A percentile compares a stretch with the other conserved stretches of the same genome.
These are phyloP conservation scores for Limnanthes douglasii DNA, from an alignment of 345 rosid genomes.

Conservation along the genomic window DNA sequence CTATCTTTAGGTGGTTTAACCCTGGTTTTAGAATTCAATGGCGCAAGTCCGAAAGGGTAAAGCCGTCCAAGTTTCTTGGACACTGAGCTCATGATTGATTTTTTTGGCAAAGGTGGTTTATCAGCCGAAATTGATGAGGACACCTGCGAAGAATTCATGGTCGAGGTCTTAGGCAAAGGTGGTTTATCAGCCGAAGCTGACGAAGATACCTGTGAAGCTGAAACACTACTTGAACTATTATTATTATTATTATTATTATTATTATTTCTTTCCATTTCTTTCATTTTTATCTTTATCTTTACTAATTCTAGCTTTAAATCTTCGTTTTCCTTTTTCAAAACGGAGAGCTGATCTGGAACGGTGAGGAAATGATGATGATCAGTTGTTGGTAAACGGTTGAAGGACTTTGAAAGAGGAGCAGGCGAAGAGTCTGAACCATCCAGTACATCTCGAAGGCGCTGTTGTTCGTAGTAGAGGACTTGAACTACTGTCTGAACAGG, in stretches of 20 bases:
- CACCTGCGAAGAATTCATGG: slow-evolving; percentile 10
- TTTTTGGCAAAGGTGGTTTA: slow-evolving; percentile 70
- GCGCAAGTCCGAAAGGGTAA: slow-evolving; percentile 47
- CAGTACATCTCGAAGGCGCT: slow-evolving; percentile 59
- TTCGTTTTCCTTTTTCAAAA: slow-evolving; percentile 53
- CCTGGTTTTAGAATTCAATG: slow-evolving; percentile 28
- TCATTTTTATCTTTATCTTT: slow-evolving; percentile 76
- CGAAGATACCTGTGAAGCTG: slow-evolving; percentile 9
- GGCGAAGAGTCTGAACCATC: slow-evolving; percentile 17
- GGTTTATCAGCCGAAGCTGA: slow-evolving; percentile 49
- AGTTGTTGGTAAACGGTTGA: slow-evolving; percentile 4
- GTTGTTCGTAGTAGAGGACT: slow-evolving; percentile 88
- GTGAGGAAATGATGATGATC: slow-evolving; percentile 26
- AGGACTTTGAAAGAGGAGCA: slow-evolving; percentile 7
- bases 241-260: slow-evolving; percentile 9
- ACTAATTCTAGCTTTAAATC: slow-evolving; percentile 67
- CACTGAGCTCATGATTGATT: slow-evolving; percentile 61
- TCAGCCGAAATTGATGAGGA: slow-evolving; percentile 26
- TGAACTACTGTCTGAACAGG: slow-evolving; percentile 90
- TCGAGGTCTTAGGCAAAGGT: slow-evolving; percentile 57
- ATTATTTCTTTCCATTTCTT: slow-evolving; percentile 60
- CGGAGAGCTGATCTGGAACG: slow-evolving; percentile 44
- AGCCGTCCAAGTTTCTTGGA: slow-evolving; percentile 70
- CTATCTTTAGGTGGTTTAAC: slow-evolving; percentile 57
- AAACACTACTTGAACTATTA: slow-evolving; percentile 1